Percentiles rank a stretch among this genome's conserved stretches.
phyloP scores from a whole-genome alignment of 306 rosid species.

The Lotus japonicus region DNA sequence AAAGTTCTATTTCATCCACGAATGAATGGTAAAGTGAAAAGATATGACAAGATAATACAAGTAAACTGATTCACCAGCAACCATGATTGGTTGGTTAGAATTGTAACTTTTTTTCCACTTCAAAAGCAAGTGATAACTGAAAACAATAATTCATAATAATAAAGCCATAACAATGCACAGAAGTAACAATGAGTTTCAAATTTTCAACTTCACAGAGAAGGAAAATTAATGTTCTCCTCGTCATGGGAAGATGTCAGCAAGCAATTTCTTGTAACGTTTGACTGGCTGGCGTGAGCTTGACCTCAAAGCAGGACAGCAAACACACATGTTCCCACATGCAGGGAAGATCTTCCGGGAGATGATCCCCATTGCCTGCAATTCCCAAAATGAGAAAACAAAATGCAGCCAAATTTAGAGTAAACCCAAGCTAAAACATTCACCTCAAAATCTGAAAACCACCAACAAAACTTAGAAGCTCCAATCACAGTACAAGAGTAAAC shows the following conservation, averaged over 20 bases:
- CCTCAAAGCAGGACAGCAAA: conserved; percentile 96
- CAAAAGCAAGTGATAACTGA: neutral
- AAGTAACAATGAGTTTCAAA: neutral
- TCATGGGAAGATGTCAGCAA: conserved; percentile 63
- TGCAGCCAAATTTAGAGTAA: neutral
- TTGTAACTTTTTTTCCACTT: neutral
- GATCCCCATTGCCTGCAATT: conserved; percentile 73
- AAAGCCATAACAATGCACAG: neutral
- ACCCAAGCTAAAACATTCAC: conserved; percentile 3
- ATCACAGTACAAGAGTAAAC: neutral
- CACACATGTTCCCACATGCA: conserved; percentile 92
- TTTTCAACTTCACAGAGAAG: neutral
- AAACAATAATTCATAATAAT: neutral
- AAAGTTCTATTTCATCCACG: neutral
- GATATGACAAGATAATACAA: neutral
- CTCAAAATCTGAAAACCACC: conserved; percentile 9
- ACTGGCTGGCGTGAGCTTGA: conserved; percentile 94
- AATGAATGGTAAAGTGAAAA: neutral
- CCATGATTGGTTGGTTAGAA: neutral
- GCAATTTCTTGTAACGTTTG: conserved; percentile 86
- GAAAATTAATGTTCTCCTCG: neutral
- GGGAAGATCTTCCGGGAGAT: conserved; percentile 92
- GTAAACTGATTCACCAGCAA: conserved; percentile 15
- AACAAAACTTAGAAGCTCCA: neutral
- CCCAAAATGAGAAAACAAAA: neutral